A percentile compares a stretch with the other conserved stretches of the same genome.
These are phyloP conservation scores for Falciphora oryzae DNA, from an alignment of 2,329 filamentous ascomycete species.

Conservation along the genomic window DNA sequence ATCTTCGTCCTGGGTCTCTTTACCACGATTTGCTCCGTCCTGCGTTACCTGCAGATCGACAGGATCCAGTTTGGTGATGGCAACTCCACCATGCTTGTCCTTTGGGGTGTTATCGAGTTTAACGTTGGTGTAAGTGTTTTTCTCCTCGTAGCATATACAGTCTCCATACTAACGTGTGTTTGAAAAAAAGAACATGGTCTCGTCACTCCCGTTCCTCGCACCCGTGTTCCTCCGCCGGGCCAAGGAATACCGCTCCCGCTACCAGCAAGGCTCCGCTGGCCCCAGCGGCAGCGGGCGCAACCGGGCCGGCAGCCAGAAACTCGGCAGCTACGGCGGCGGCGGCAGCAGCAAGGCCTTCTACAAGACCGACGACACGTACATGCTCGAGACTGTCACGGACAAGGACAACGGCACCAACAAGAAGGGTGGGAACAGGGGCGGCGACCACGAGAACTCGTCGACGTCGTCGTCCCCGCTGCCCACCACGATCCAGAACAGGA, in stretches of 20 bases:
- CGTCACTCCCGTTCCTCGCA: slow-evolving; percentile 39
- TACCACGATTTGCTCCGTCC: slow-evolving; percentile 48
- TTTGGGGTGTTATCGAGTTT: slow-evolving; percentile 53
- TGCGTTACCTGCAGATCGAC: slow-evolving; percentile 46
- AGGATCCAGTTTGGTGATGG: slow-evolving; percentile 44
- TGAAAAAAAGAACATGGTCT: slow-evolving; percentile 34
- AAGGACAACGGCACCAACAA: slow-evolving; percentile 14
- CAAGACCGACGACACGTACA: neutral
- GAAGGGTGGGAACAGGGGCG: neutral
- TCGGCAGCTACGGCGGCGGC: slow-evolving; percentile 31
- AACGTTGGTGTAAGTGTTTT: slow-evolving; percentile 45
- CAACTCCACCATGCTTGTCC: slow-evolving; percentile 49
- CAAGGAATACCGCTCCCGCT: slow-evolving; percentile 31
- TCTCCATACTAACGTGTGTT: neutral
- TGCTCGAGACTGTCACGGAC: slow-evolving; percentile 21
- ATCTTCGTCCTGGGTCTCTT: slow-evolving; percentile 49
- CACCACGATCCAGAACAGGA: slow-evolving; percentile 13
- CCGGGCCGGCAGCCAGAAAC: slow-evolving; percentile 29
- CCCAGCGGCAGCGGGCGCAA: slow-evolving; percentile 19
- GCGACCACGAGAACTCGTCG: neutral
- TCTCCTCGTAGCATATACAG: neutral
- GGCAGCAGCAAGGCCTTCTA: slow-evolving; percentile 14
- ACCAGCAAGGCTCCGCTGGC: slow-evolving; percentile 22
- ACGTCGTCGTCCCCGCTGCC: slow-evolving; percentile 10
- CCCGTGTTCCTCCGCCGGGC: slow-evolving; percentile 37